Percentiles rank a stretch among this genome's conserved stretches.
Conservation (phyloP, 495 filamentous ascomycete species). For the Lophiostoma macrostomum region DNA sequence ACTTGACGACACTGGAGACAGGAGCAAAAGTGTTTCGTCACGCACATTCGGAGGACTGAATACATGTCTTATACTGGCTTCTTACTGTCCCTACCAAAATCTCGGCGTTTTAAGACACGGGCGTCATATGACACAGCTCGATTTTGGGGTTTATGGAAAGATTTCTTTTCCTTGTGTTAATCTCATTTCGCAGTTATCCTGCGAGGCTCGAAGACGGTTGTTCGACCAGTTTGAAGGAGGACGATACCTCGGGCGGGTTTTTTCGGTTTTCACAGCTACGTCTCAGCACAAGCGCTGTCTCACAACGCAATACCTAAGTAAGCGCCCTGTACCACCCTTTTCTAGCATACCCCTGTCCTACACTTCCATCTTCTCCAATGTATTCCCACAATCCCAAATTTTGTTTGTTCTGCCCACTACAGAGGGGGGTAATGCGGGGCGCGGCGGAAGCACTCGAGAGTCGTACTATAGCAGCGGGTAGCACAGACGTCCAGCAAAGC, state of each 20-base stretch:
- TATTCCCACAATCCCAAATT: constrained; percentile 1
- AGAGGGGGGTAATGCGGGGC: too few species aligned
- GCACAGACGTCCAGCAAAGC: too few species aligned
- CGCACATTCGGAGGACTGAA: constrained; percentile 1
- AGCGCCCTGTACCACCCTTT: constrained; percentile 19
- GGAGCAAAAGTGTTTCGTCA: constrained; percentile 5
- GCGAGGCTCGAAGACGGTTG: too few species aligned
- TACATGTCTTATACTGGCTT: not conserved
- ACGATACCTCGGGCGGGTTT: constrained; percentile 8
- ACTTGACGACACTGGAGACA: constrained; percentile 13
- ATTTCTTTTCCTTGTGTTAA: too few species aligned
- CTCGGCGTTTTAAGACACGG: constrained; percentile 3
- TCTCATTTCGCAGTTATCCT: too few species aligned
- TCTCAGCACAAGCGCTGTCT: not conserved
- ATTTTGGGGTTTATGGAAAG: not conserved
- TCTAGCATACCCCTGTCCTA: constrained; percentile 12
- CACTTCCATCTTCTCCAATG: not conserved
- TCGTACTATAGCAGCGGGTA: too few species aligned
- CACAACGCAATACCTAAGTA: not conserved
- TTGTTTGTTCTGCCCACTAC: not conserved
- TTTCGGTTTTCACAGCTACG: not conserved
- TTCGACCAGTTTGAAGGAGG: too few species aligned
- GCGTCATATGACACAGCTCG: not conserved
- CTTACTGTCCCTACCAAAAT: constrained; percentile 28
- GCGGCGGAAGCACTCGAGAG: not conserved